Conservation (phyloP, 352 stramenopile genomes). For the Thraustochytrium striatum region DNA sequence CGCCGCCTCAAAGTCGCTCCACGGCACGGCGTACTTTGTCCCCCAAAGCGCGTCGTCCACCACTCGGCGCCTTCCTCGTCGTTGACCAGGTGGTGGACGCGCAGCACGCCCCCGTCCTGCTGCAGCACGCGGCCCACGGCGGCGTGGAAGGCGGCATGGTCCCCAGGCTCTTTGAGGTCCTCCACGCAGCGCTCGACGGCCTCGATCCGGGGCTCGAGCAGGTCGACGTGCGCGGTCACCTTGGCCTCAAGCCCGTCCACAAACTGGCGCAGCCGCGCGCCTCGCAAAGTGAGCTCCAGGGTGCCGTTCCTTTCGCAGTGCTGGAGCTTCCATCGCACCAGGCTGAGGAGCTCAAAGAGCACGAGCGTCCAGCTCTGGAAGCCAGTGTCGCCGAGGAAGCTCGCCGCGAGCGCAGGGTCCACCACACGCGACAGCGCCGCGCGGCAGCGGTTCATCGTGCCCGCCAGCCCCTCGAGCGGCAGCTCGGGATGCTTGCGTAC, state of each 20-base stretch:
- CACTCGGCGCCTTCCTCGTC: constrained; percentile 8
- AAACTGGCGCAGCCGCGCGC: constrained; percentile 2
- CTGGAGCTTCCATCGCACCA: neutral
- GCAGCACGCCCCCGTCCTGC: neutral
- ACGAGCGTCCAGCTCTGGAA: constrained; percentile 43
- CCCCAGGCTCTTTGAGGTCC: neutral
- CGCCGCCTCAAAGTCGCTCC: neutral
- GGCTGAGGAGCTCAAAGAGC: constrained; percentile 4
- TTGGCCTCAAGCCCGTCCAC: neutral
- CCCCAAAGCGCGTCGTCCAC: neutral
- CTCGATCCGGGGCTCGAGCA: neutral
- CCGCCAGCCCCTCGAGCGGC: neutral
- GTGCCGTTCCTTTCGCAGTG: neutral
- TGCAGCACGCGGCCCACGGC: neutral
- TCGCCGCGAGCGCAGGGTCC: neutral
- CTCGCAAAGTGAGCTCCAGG: neutral
- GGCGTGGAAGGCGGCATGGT: neutral
- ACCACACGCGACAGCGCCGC: neutral
- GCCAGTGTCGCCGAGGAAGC: neutral
- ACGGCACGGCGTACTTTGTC: neutral
- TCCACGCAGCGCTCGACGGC: neutral
- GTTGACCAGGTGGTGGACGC: constrained; percentile 9
- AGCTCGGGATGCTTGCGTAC: no score
- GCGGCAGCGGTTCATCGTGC: neutral
- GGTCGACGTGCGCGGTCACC: constrained; percentile 20